Evolutionary conservation across 192 early-diverging fungal genomes (phyloP), one percentile per base, ranked within the genome.

Genomic region (Cetraspora pellucida): DNA sequence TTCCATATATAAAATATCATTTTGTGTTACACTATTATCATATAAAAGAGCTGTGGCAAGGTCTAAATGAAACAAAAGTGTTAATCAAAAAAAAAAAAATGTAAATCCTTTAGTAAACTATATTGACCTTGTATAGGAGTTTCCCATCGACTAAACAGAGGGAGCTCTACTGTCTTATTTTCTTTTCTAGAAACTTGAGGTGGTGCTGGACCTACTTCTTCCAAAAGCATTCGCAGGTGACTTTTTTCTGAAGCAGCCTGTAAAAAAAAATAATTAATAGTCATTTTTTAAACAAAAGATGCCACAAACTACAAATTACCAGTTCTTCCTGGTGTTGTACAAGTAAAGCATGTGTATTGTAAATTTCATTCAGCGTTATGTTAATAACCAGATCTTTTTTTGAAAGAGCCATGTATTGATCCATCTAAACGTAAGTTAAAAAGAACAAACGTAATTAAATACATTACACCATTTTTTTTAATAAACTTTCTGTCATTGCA

Each of bases 1-100:
- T 79, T 98, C 96, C 86, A 97, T 95, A 75, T 96, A 98, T 80
- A 96, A 87, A 67, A 97, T 93, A 74, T 98, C 96, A 81, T 92
- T 91, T 80, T 95, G 93, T n/a, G 95, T 97, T 43, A 98, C 88
- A 69, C 94, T 90, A 77, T 91, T 93, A 80, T 96, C 96, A 7
- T 92, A 91, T 76, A 91, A 87, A 67, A 94, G 84, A 3, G 88
- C 84, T 3, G 87, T 84, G 16, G 87, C 89, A 61, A 90, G 64
- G 60, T 89, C 87, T 69, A 58, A 49, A 50, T 8, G 19, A 17
- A 49, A 27, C 21, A 37, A 54, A 54, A 54, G 19, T 3, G 10
- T 17, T 52, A 52, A 52, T 4, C 30, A 65, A 17, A 65, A 44
- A 44, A 43, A 45, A n/a, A 65, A 43, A 43, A 44, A 43, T 64